phyloP scores from a whole-genome alignment of 2,329 filamentous ascomycete genomes.

The Kalmusia sp. region DNA sequence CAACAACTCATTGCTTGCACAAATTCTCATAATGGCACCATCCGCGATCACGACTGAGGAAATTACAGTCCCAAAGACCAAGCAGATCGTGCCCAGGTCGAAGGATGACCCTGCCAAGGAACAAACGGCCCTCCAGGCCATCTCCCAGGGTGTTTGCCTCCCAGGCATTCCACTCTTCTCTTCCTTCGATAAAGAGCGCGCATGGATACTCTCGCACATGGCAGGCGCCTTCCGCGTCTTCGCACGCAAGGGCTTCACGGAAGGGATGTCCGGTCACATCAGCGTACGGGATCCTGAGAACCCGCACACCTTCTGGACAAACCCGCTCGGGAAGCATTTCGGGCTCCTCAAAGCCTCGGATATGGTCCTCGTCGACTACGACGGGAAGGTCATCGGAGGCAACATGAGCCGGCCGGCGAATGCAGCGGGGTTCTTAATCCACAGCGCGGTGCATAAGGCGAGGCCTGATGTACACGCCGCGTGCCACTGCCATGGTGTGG shows the following conservation, averaged over 20 bases:
- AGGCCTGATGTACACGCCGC: conserved; percentile 70
- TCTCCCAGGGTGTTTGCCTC: conserved; percentile 56
- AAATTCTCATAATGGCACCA: conserved; percentile 37
- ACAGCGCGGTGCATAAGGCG: conserved; percentile 71
- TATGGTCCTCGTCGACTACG: conserved; percentile 70
- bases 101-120: conserved; percentile 32
- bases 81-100: conserved; percentile 26
- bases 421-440: conserved; percentile 73
- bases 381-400: conserved; percentile 69
- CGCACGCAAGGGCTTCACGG: conserved; percentile 68
- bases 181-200: conserved; percentile 62
- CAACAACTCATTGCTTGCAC: not conserved
- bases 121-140: conserved; percentile 48
- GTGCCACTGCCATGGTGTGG: conserved; percentile 72
- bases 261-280: conserved; percentile 75
- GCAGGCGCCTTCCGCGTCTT: conserved; percentile 72
- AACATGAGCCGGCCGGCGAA: conserved; percentile 68
- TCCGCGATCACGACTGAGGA: conserved; percentile 31
- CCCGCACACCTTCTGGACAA: conserved; percentile 72
- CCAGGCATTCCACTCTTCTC: conserved; percentile 64
- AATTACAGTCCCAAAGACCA: conserved; percentile 14
- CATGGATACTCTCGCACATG: conserved; percentile 71
- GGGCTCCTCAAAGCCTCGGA: conserved; percentile 69
- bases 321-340: conserved; percentile 70
- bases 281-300: conserved; percentile 71